Evolutionary conservation across 73 alveolate species (phyloP), one percentile per base, ranked within the genome.

Genomic region (Symbiodinium pilosum): DNA sequence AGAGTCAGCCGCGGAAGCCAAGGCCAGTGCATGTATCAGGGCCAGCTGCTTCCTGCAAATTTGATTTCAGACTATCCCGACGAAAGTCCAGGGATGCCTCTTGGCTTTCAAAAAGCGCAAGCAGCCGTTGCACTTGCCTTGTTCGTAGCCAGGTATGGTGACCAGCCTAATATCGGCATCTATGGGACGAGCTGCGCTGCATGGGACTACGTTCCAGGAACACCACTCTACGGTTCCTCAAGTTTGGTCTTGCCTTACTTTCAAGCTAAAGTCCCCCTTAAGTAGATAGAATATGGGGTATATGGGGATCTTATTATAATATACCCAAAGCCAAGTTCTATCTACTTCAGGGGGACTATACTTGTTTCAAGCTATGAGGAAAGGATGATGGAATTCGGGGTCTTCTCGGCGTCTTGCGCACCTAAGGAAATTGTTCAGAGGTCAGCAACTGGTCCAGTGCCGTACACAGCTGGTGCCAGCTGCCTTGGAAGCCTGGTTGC

Each of bases 101-200:
- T 88, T 47, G 86, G 86, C 43, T n/a, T 30, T n/a, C 12, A 24
- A 7, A 20, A 26, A 28, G 8, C 59, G 59, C 59, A 47, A 47
- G 59, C 59, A 47, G 59, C 59, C 21, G 59, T n/a, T n/a, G 69
- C 69, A 52, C 20, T 9, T 52, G 69, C 69, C 69, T n/a, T n/a
- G n/a, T n/a, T n/a, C 20, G 69, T n/a, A n/a, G 11, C 18, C 26
- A 71, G 85, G 85, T 71, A 34, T 71, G 85, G 30, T 32, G 85
- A 71, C 85, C 43, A 32, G 43, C 41, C 44, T 8, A n/a, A 71
- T 84, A 87, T 87, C 36, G 84, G 84, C 28, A 68, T 77, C 42
- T 88, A 88, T 59, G 95, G 95, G 24, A 88, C 95, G 26, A 88
- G 95, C 95, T 88, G 95, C 34, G 95, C 95, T 39, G 38, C 95